Evolutionary conservation across 2,329 filamentous ascomycete species (phyloP).

Genomic region (Ramichloridium luteum): DNA sequence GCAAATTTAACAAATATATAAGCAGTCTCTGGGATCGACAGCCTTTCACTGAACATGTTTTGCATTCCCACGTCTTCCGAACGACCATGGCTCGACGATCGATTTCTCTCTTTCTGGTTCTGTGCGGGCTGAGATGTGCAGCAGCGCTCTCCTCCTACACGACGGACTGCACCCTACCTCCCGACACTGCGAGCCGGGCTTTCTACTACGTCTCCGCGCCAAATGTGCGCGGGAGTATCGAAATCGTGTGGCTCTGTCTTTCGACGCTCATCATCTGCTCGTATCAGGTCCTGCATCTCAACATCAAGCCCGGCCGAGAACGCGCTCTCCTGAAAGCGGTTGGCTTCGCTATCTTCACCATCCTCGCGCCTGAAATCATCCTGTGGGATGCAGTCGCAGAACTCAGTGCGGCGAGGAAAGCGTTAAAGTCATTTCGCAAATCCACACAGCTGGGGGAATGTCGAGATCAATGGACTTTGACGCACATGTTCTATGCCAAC

Average conservation of each 20-base stretch:
- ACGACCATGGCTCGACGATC: too few relatives aligned
- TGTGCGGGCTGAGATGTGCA: too few relatives aligned
- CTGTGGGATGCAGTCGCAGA: slow-evolving; percentile 2
- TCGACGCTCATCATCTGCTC: slow-evolving; percentile 27
- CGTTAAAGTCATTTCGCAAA: neutral
- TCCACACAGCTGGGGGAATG: too few relatives aligned
- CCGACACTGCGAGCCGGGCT: neutral
- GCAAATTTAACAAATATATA: too few relatives aligned
- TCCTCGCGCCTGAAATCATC: slow-evolving; percentile 4
- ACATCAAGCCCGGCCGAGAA: slow-evolving; percentile 20
- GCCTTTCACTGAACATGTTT: too few relatives aligned
- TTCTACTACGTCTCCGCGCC: slow-evolving; percentile 5
- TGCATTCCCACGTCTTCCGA: too few relatives aligned
- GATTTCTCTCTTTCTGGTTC: too few relatives aligned
- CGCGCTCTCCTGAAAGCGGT: slow-evolving; percentile 1
- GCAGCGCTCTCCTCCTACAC: too few relatives aligned
- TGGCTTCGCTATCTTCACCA: slow-evolving; percentile 2
- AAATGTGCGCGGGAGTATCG: slow-evolving; percentile 19
- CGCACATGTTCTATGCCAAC: slow-evolving; percentile 22
- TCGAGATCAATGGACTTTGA: slow-evolving; percentile 16
- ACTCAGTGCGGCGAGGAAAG: neutral
- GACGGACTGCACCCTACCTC: slow-evolving; percentile 5
- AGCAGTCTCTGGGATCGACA: too few relatives aligned
- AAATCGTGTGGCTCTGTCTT: slow-evolving; percentile 27
- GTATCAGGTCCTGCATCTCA: slow-evolving; percentile 29